Evolutionary conservation across 2,329 filamentous ascomycete species (phyloP), one percentile per base, ranked within the genome.

Genomic region (Hymenoscyphus occultus): DNA sequence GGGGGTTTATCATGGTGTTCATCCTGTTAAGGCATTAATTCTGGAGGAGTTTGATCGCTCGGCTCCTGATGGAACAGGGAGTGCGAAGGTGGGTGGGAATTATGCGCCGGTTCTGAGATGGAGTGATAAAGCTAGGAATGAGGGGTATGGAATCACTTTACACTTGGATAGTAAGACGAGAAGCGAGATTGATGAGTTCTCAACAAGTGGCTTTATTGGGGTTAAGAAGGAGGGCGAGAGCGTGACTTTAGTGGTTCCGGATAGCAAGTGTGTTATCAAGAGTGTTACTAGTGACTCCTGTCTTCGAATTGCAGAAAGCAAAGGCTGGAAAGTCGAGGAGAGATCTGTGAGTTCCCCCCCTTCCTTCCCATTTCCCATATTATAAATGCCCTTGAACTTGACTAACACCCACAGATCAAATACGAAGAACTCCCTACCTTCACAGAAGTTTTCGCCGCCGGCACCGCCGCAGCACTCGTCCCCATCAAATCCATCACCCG

Each of bases 61-160:
- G 0, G 94, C 94, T n/a, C 94, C 95, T 0, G 87, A 93, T 72
- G 94, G 94, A 0, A 96, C 91, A 0, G 94, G 94, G 0, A 89
- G 87, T 68, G 94, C 92, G n/a, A 98, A 98, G 80, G 85, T 98
- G 2, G 94, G 95, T 32, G 95, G 94, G 14, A 98, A 98, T 80
- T 98, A 98, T 76, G 94, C 93, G 10, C 94, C 94, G 2, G 94
- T 98, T 5, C 79, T 98, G 73, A 84, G 90, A 64, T 93, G 92
- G 84, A 96, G 91, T 74, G 93, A 96, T 72, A 89, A 85, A 74
- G 94, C 95, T 0, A 82, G 89, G 65, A 80, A 82, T 19, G 85
- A 92, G 66, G 94, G 94, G 39, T 98, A 86, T 74, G 93, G 92
- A n/a, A 98, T 98, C 74, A 98, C 94, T 1, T 82, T 98, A 73